Conservation (phyloP, 805 yeast genomes). For the Jamesozyma lodderae region DNA sequence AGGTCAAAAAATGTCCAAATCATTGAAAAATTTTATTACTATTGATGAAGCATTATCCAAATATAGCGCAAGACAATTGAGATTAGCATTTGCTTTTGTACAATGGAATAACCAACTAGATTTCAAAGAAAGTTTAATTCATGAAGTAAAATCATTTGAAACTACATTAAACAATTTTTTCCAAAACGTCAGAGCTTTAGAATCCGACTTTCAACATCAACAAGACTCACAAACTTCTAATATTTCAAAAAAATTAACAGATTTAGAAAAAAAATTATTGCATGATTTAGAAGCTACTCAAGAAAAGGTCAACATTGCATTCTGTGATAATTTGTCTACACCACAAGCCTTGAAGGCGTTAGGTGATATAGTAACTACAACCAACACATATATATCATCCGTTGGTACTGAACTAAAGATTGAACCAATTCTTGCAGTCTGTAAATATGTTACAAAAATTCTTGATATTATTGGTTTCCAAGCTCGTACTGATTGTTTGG, state of each 20-base stretch:
- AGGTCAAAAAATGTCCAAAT: constrained; percentile 97
- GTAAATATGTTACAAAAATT: constrained; percentile 63
- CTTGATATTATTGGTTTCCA: constrained; percentile 69
- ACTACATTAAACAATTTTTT: constrained; percentile 72
- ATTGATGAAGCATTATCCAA: constrained; percentile 76
- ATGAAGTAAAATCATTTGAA: constrained; percentile 73
- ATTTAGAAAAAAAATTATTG: constrained; percentile 47
- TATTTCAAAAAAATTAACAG: constrained; percentile 53
- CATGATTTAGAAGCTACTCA: constrained; percentile 44
- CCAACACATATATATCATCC: constrained; percentile 65
- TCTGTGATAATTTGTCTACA: constrained; percentile 82
- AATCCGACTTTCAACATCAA: constrained; percentile 50
- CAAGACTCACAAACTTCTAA: constrained; percentile 34
- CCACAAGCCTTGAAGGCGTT: constrained; percentile 62
- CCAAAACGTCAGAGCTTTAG: constrained; percentile 75
- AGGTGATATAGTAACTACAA: constrained; percentile 56
- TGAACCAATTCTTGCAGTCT: constrained; percentile 57
- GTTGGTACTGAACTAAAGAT: constrained; percentile 44
- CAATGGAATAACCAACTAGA: constrained; percentile 92
- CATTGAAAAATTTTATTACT: constrained; percentile 89
- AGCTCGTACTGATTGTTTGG: constrained; percentile 57
- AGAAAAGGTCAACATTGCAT: constrained; percentile 57
- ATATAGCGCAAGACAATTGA: constrained; percentile 71
- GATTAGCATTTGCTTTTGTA: constrained; percentile 83
- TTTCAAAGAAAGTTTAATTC: constrained; percentile 71